Evolutionary conservation across 148 eudicot species (phyloP).

Genomic region (Vaccinium corymbosum): DNA sequence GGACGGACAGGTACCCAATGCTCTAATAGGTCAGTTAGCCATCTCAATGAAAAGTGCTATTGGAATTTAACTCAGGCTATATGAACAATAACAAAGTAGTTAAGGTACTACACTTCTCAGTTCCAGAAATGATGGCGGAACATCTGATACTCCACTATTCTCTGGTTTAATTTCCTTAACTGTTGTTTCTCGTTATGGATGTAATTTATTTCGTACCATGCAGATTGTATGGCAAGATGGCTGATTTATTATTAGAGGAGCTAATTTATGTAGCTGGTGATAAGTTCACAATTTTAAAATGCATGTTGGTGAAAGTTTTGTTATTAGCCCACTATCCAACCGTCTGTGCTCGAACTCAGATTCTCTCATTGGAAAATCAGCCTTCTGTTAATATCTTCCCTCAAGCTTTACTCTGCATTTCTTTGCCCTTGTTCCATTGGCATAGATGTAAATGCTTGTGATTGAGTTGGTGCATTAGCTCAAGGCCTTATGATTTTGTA

Average conservation of each 20-base stretch:
- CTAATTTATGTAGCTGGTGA: background rate
- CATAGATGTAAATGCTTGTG: background rate
- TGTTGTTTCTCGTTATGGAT: background rate
- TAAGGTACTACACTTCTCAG: background rate
- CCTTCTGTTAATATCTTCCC: background rate
- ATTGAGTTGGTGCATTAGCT: background rate
- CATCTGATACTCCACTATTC: background rate
- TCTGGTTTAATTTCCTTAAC: background rate
- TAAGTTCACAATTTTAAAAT: background rate
- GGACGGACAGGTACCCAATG: constrained; percentile 93
- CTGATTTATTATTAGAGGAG: background rate
- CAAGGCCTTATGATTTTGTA: too few relatives aligned
- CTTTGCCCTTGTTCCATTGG: background rate
- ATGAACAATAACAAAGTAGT: constrained; percentile 7
- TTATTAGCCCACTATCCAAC: background rate
- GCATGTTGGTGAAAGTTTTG: background rate
- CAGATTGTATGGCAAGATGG: background rate
- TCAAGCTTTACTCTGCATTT: background rate
- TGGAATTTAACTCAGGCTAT: background rate
- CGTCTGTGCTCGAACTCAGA: background rate
- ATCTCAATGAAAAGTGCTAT: background rate
- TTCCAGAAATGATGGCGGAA: background rate
- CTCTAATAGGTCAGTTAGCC: constrained; percentile 80
- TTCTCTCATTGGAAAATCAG: background rate
- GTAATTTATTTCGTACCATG: background rate